Conservation (phyloP, 257 asterid genomes). For the Capsicum baccatum region DNA sequence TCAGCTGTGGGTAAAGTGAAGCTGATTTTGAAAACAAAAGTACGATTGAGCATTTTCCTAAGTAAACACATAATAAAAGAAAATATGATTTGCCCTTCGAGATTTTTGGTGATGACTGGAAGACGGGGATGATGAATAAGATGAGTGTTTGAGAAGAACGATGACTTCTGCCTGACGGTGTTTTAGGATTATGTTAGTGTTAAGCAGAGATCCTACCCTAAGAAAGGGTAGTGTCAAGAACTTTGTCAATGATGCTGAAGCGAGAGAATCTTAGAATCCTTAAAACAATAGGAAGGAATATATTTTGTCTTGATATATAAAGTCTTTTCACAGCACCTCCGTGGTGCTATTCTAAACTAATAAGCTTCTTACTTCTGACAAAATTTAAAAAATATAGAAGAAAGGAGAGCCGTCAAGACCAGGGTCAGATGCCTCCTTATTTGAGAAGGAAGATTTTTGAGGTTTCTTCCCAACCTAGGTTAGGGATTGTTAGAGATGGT, state of each 20-base stretch:
- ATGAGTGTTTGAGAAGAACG: background rate
- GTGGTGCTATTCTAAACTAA: too few relatives aligned
- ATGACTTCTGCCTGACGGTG: too few relatives aligned
- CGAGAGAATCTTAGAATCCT: too few relatives aligned
- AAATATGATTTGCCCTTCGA: background rate
- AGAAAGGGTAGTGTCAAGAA: too few relatives aligned
- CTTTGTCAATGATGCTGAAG: constrained; percentile 17
- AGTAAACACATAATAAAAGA: background rate
- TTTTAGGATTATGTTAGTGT: too few relatives aligned
- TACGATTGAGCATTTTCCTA: background rate
- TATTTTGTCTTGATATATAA: too few relatives aligned
- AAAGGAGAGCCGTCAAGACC: too few relatives aligned
- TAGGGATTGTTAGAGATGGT: constrained; percentile 1
- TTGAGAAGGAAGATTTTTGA: background rate
- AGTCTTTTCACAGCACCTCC: too few relatives aligned
- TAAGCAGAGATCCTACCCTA: too few relatives aligned
- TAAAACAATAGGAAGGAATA: too few relatives aligned
- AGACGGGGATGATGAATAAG: background rate
- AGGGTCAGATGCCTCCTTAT: background rate
- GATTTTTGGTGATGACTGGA: background rate
- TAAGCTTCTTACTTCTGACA: too few relatives aligned
- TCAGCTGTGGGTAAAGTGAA: background rate
- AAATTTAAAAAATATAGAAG: too few relatives aligned
- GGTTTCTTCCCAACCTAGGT: background rate
- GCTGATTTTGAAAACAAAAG: background rate